These are phyloP conservation scores for Boletus barrowsii DNA, from an alignment of 768 basidiomycete genomes.

Conservation along the genomic window DNA sequence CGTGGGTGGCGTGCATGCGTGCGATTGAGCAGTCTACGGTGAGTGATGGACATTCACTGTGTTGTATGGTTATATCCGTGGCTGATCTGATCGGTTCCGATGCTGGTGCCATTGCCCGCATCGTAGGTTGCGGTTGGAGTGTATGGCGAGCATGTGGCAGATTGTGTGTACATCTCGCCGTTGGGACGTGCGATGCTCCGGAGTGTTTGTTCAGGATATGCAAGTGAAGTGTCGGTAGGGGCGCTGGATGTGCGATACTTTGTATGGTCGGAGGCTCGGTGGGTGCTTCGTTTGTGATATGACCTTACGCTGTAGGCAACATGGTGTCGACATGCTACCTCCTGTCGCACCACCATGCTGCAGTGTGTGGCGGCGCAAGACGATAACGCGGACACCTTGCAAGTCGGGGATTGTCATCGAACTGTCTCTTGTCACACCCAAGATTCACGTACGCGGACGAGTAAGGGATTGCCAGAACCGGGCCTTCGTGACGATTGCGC, in stretches of 20 bases:
- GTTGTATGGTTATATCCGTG: too few relatives aligned
- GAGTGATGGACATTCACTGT: too few relatives aligned
- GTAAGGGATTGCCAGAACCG: too few relatives aligned
- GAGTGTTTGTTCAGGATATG: neutral
- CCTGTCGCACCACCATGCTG: neutral
- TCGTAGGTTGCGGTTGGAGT: slow-evolving; percentile 4
- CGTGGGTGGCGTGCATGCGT: too few relatives aligned
- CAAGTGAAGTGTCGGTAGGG: neutral
- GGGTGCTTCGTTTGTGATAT: neutral
- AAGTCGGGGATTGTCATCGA: too few relatives aligned
- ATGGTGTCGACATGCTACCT: neutral
- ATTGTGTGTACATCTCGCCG: neutral
- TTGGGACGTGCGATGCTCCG: neutral
- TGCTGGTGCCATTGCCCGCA: neutral
- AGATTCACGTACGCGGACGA: too few relatives aligned
- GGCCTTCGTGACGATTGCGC: too few relatives aligned
- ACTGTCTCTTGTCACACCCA: too few relatives aligned
- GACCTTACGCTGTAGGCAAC: neutral
- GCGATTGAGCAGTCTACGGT: too few relatives aligned
- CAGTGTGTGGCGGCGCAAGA: too few relatives aligned
- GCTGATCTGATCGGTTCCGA: too few relatives aligned
- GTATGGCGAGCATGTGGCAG: slow-evolving; percentile 1
- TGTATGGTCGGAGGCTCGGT: slow-evolving; percentile 2
- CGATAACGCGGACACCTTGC: too few relatives aligned
- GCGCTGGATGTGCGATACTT: neutral